Evolutionary conservation across 1,284 basidiomycete species (phyloP), one percentile per base, ranked within the genome.

Genomic region (Austropuccinia psidii): DNA sequence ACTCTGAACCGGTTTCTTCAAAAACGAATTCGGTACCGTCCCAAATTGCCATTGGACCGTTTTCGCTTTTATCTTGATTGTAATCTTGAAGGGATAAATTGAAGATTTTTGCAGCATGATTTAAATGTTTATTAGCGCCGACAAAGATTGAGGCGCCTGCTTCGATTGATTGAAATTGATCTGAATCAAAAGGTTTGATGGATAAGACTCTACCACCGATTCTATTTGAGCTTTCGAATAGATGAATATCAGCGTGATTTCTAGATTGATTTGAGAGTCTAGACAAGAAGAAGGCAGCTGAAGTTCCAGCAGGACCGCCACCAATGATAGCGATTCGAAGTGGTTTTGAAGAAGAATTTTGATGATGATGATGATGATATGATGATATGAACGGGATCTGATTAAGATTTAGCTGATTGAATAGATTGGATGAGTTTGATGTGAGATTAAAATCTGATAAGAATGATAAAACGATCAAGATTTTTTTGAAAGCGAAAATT

Each of bases 111-210:
- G 87, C 85, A 0, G 91, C 91, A 61, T 79, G 77, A 27, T 67
- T 45, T 5, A 80, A 69, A 54, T 80, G 78, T 69, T 73, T 58
- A 72, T 78, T 78, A 4, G 85, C 86, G 61, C 85, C 79, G 4
- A 94, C 89, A 80, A 95, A 97, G 75, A 97, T 90, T 50, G 89
- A 90, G 0, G 89, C 95, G 0, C 95, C 95, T 0, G 95, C 84
- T 78, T 86, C 94, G 43, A 93, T 82, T 2, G 89, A 86, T 33
- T 84, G 83, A 27, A 87, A 82, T 11, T 81, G 83, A 1, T 82
- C 78, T 78, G 95, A 86, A 74, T 85, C 83, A 79, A 94, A 88
- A 1, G 93, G 92, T 76, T 88, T 84, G 0, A 93, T 87, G 9
- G 85, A 84, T 7, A 87, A 91, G 79, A 86, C 89, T 62, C 90